Evolutionary conservation across 1,284 basidiomycete genomes (phyloP).

Genomic region (Omphalotus olearius): DNA sequence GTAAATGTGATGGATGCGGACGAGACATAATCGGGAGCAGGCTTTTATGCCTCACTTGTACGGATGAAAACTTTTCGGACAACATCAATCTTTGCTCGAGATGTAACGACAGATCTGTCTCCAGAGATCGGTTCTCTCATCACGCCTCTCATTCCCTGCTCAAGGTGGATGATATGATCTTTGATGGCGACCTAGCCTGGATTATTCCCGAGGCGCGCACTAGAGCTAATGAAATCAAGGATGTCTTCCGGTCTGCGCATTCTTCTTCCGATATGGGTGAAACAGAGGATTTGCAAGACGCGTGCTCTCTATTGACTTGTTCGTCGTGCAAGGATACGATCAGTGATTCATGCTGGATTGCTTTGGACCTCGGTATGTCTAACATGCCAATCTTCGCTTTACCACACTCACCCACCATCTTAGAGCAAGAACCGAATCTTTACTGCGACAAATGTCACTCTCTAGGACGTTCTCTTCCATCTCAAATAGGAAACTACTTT

Average conservation of each 20-base stretch:
- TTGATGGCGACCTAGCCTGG: conserved; percentile 4
- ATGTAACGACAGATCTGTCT: conserved; percentile 21
- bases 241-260: neutral
- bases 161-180: neutral
- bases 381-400: no score
- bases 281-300: no score
- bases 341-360: no score
- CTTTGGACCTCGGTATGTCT: no score
- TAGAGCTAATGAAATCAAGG: neutral
- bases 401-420: no score
- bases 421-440: no score
- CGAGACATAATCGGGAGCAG: conserved; percentile 27
- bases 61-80: conserved; percentile 28
- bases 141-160: conserved; percentile 1
- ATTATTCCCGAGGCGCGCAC: conserved; percentile 1
- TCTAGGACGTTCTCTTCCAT: no score
- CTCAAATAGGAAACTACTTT: no score
- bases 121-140: conserved; percentile 1
- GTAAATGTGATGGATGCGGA: conserved; percentile 31
- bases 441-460: no score
- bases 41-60: conserved; percentile 28
- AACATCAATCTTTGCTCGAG: conserved; percentile 29
- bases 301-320: no score
- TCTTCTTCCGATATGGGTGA: no score
- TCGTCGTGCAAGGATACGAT: no score